Conservation (phyloP, 768 basidiomycete genomes). For the Termitomyces sp. region DNA sequence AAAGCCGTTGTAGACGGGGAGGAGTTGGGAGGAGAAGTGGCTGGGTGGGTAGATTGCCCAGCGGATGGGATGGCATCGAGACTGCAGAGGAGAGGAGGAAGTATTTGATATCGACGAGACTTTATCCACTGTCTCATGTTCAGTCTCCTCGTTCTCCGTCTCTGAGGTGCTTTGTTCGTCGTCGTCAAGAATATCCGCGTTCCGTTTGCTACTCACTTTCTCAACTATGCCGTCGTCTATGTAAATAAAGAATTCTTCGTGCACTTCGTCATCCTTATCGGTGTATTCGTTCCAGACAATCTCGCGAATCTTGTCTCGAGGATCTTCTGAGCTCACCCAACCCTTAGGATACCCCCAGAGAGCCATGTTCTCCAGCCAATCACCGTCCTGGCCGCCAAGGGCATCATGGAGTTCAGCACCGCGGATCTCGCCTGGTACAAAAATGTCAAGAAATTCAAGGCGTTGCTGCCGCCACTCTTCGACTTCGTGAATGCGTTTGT, state of each 20-base stretch:
- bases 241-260: conserved; percentile 28
- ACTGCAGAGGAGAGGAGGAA: neutral
- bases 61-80: conserved; percentile 20
- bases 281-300: conserved; percentile 40
- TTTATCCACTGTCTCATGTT: neutral
- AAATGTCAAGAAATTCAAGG: conserved; percentile 53
- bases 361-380: conserved; percentile 61
- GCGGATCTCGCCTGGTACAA: conserved; percentile 52
- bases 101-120: neutral
- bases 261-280: conserved; percentile 16
- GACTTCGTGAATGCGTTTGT: conserved; percentile 45
- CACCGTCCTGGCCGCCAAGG: conserved; percentile 34
- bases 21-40: conserved; percentile 50
- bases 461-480: conserved; percentile 53
- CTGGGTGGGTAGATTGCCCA: conserved; percentile 63
- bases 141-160: neutral
- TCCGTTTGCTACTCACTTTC: conserved; percentile 20
- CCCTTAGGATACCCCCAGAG: conserved; percentile 78
- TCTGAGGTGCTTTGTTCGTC: neutral
- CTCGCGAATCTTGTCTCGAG: conserved; percentile 39
- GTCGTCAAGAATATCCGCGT: neutral
- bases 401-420: conserved; percentile 48
- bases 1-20: conserved; percentile 44
- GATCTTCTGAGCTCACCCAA: conserved; percentile 51
- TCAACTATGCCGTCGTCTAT: conserved; percentile 32